Percentiles rank a stretch among this genome's conserved stretches.
phyloP scores from a whole-genome alignment of 345 rosid species.

The Streptanthus diversifolius region DNA sequence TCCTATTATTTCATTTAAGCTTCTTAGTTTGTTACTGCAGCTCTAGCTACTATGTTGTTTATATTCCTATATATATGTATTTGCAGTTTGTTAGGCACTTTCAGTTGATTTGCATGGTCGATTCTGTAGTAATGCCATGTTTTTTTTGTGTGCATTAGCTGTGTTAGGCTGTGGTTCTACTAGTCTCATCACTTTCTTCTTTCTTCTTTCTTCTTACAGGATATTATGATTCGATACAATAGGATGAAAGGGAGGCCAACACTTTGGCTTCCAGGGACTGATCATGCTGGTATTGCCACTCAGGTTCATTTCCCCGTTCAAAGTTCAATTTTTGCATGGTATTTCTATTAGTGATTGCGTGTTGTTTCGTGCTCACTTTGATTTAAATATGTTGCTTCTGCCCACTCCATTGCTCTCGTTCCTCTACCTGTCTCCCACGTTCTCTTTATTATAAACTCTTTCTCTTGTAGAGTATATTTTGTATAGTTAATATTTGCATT shows the following conservation, averaged over 20 bases:
- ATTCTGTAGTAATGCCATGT: background rate
- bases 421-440: background rate
- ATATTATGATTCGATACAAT: conserved; percentile 80
- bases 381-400: background rate
- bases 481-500: background rate
- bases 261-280: conserved; percentile 97
- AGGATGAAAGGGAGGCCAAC: conserved; percentile 97
- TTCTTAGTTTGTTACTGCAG: conserved; percentile 13
- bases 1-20: background rate
- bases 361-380: background rate
- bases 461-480: background rate
- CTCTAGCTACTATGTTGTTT: background rate
- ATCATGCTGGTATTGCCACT: conserved; percentile 99
- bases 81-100: background rate
- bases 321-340: conserved; percentile 12
- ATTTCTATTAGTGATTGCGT: background rate
- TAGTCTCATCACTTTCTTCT: background rate
- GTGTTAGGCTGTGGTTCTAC: background rate
- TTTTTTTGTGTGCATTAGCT: conserved; percentile 5
- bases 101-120: background rate
- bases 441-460: background rate
- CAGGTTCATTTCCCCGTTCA: conserved; percentile 53
- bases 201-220: conserved; percentile 27
- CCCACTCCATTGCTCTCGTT: conserved; percentile 6
- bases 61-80: background rate